Evolutionary conservation across 495 filamentous ascomycete genomes (phyloP), one percentile per base, ranked within the genome.

Genomic region (Trichoderma asperelloides): DNA sequence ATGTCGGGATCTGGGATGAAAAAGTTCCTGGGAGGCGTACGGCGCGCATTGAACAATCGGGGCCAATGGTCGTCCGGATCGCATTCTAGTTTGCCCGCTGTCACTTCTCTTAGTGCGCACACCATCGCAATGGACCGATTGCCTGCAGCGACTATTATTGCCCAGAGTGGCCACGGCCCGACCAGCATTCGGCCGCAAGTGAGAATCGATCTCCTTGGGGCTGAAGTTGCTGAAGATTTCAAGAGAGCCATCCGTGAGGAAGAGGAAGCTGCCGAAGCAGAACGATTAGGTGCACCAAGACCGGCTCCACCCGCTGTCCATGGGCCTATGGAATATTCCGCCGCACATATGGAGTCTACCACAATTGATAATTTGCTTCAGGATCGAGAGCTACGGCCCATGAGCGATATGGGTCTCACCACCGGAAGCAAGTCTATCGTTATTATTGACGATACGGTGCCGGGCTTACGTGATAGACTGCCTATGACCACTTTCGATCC

Each of bases 1-100:
- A 84, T 84, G 82, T 83, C 83, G 7, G 78, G 82, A 1, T 81
- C 80, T 62, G 90, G 91, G 1, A 88, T 98, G 81, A 91, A 88
- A 75, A 95, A 87, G 69, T 80, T 98, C 3, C 82, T 98, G 60
- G 93, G 93, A 0, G 92, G 89, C 68, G 91, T 98, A 41, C 89
- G 91, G 55, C 90, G 94, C 43, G 94, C 88, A n/a, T 75, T 97
- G 63, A 91, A 93, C 70, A 91, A 85, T 49, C 89, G 86, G 41
- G 81, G 76, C 7, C 77, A 74, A 76, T 84, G 69, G 71, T 76
- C 70, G 72, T 79, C 80, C 11, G 55, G 55, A 11, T 27, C 55
- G 16, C 55, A 60, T 18, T 28, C 55, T 1, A 60, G 55, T 7
- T 60, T 60, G 27, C 55, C 55, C 9, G 55, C 55, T 11, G 55